A percentile compares a stretch with the other conserved stretches of the same genome.
These are phyloP conservation scores for Vaccinium myrtillus DNA, from an alignment of 148 eudicot species.

Conservation along the genomic window DNA sequence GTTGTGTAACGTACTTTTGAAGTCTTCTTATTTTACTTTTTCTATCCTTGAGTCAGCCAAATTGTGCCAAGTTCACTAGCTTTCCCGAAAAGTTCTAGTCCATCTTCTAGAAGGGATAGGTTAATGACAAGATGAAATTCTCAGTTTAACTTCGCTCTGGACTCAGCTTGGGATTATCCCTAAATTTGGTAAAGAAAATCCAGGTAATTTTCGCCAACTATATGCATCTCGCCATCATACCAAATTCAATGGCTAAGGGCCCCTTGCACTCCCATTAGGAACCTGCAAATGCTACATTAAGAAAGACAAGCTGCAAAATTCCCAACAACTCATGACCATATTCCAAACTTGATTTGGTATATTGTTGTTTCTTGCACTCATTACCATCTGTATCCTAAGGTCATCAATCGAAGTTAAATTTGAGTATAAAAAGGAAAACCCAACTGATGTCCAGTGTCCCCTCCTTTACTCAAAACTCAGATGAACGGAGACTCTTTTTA, in stretches of 20 bases:
- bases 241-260: background rate
- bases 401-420: background rate
- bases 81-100: background rate
- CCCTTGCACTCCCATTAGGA: background rate
- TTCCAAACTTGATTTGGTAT: background rate
- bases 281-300: background rate
- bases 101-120: background rate
- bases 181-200: background rate
- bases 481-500: background rate
- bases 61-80: background rate
- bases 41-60: background rate
- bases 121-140: background rate
- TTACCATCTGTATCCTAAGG: background rate
- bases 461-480: background rate
- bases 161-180: background rate
- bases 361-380: conserved; percentile 8
- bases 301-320: conserved; percentile 14
- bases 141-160: background rate
- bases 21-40: background rate
- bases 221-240: background rate
- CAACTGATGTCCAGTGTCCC: background rate
- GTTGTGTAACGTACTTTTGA: background rate
- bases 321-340: conserved; percentile 3
- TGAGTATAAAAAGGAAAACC: background rate
- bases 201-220: background rate